These are phyloP conservation scores for Rhizopogon rudus DNA, from an alignment of 768 basidiomycete genomes.

Conservation along the genomic window DNA sequence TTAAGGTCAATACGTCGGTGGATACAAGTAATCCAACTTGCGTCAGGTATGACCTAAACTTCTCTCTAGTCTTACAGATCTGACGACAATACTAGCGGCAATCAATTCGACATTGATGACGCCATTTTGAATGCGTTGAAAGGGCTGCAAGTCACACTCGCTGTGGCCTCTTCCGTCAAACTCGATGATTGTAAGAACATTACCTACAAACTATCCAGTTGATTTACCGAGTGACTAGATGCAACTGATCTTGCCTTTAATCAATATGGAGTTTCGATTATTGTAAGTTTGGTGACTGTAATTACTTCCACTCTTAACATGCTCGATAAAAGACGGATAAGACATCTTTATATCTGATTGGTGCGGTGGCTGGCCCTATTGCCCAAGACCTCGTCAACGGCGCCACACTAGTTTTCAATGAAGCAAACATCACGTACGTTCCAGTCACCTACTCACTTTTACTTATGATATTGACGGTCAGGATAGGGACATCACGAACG, in stretches of 20 bases:
- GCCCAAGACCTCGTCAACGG: slow-evolving; percentile 61
- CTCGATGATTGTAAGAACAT: slow-evolving; percentile 58
- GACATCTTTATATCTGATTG: slow-evolving; percentile 61
- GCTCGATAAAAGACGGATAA: slow-evolving; percentile 44
- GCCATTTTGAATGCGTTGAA: slow-evolving; percentile 62
- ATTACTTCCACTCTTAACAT: slow-evolving; percentile 1
- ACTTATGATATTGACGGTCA: slow-evolving; percentile 42
- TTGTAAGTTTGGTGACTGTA: slow-evolving; percentile 30
- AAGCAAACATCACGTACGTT: slow-evolving; percentile 54
- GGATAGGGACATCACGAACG: slow-evolving; percentile 48
- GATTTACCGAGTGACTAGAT: slow-evolving; percentile 27
- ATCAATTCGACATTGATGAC: slow-evolving; percentile 55
- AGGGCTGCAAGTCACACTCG: slow-evolving; percentile 54
- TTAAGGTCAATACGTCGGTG: slow-evolving; percentile 50
- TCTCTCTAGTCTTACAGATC: background rate
- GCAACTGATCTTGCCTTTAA: slow-evolving; percentile 52
- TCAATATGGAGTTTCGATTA: slow-evolving; percentile 51
- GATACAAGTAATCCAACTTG: slow-evolving; percentile 51
- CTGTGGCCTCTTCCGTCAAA: slow-evolving; percentile 46
- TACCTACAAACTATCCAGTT: background rate
- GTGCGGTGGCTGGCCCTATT: slow-evolving; percentile 64
- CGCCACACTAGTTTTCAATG: slow-evolving; percentile 47
- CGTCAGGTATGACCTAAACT: slow-evolving; percentile 38
- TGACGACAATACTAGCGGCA: slow-evolving; percentile 38
- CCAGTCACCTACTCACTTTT: background rate